Evolutionary conservation across 225 moss, liverwort and hornwort genomes (phyloP), one percentile per base, ranked within the genome.

Genomic region (Lunularia cruciata): DNA sequence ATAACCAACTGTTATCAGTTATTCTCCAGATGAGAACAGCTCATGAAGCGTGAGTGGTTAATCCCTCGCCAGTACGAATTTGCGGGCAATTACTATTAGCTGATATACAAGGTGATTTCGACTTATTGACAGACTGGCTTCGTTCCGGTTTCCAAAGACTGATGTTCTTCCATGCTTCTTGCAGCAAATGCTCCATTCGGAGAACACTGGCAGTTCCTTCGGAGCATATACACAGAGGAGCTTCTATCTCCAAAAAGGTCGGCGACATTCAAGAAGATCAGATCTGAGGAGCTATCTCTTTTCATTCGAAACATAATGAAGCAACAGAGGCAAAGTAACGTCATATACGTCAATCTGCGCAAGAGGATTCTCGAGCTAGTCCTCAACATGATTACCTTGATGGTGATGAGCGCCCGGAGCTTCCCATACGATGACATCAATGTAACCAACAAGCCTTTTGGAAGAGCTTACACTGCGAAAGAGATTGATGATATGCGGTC

Each of bases 381-480:
- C 14, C 30, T 68, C 19, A 68, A 68, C 34, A 53, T 68, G 36
- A 51, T 68, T 3, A 68, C 67, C 35, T 51, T 68, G 67, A 68
- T 68, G 67, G 22, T 68, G 51, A 53, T 52, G 67, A 23, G 67
- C 12, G 25, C 33, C 11, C 51, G 67, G 35, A 68, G 67, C 37
- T 68, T 52, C 20, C 67, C 67, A 23, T 68, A 68, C 35, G n/a
- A 15, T 13, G 67, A 68, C 67, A 68, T 53, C 67, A n/a, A 12
- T 16, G 23, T 51, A 8, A 53, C 33, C 35, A 25, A 68, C 30
- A 68, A 68, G 40, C 32, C 33, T 11, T 68, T 68, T 12, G 67
- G 52, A 36, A 68, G 32, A 52, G 52, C 23, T 15, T 68, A 51
- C 9, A 68, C 15, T 15, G 49, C 30, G 7, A 33, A 25, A 20